Evolutionary conservation across 2,329 filamentous ascomycete genomes (phyloP).

Genomic region (Chaetomiaceae sp.): DNA sequence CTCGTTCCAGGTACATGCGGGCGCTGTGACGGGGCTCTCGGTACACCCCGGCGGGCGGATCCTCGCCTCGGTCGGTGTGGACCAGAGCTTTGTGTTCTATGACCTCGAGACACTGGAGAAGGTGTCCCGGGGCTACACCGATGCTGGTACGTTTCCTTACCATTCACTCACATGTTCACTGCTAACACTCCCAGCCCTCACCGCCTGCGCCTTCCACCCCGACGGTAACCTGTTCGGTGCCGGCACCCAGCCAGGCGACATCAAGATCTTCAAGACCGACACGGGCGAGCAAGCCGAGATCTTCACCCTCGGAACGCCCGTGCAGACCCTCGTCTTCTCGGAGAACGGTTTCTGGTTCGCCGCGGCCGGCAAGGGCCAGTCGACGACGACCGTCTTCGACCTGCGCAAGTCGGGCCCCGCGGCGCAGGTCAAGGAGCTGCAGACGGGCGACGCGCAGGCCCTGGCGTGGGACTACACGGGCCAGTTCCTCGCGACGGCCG

Average conservation of each 20-base stretch:
- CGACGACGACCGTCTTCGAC: constrained; percentile 81
- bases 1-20: constrained; percentile 76
- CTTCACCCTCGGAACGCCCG: constrained; percentile 64
- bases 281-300: constrained; percentile 71
- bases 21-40: constrained; percentile 70
- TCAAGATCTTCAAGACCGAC: constrained; percentile 86
- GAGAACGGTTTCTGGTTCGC: constrained; percentile 98
- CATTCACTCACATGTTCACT: background rate
- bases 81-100: constrained; percentile 92
- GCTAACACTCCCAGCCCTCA: constrained; percentile 55
- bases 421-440: constrained; percentile 75
- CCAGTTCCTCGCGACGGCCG: constrained; percentile 82
- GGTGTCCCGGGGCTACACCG: constrained; percentile 73
- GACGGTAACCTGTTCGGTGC: constrained; percentile 92
- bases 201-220: constrained; percentile 82
- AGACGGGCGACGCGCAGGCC: constrained; percentile 73
- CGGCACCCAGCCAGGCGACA: constrained; percentile 72
- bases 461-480: constrained; percentile 93
- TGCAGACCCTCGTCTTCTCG: constrained; percentile 78
- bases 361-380: constrained; percentile 71
- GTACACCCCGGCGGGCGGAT: constrained; percentile 80
- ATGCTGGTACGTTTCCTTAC: constrained; percentile 60
- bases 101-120: constrained; percentile 65
- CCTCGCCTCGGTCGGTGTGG: constrained; percentile 78
- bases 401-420: constrained; percentile 85